Evolutionary conservation across 2,329 filamentous ascomycete species (phyloP).

Genomic region (Waltergamsia citrina): DNA sequence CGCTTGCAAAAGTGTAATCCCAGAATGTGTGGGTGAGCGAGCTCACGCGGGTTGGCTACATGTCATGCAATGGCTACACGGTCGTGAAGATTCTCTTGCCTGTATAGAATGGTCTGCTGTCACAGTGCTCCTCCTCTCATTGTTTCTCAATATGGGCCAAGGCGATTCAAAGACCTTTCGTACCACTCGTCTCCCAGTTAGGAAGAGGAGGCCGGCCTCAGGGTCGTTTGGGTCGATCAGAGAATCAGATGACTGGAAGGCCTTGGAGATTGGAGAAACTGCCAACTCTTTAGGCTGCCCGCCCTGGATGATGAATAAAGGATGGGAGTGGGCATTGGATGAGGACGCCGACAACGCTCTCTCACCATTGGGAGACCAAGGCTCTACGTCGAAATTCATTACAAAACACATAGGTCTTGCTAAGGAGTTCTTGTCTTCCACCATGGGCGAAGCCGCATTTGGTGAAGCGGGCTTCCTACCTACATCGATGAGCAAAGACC

Average conservation of each 20-base stretch:
- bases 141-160: constrained; percentile 51
- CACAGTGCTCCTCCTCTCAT: constrained; percentile 51
- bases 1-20: constrained; percentile 54
- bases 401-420: constrained; percentile 46
- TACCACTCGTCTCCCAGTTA: constrained; percentile 15
- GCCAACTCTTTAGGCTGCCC: constrained; percentile 40
- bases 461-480: constrained; percentile 54
- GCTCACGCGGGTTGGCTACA: constrained; percentile 67
- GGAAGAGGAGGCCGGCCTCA: constrained; percentile 20
- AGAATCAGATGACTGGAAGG: constrained; percentile 35
- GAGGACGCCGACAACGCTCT: constrained; percentile 28
- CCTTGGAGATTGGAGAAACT: constrained; percentile 34
- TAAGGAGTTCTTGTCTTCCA: constrained; percentile 54
- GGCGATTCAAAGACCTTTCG: constrained; percentile 14
- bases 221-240: constrained; percentile 23
- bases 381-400: constrained; percentile 29
- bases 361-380: constrained; percentile 14
- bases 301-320: constrained; percentile 48
- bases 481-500: constrained; percentile 41
- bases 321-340: constrained; percentile 66
- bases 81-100: constrained; percentile 31
- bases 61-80: constrained; percentile 57
- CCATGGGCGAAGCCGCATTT: constrained; percentile 44
- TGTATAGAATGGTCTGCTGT: constrained; percentile 63
- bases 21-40: constrained; percentile 46